These are phyloP conservation scores for Aspergillus brasiliensis DNA, from an alignment of 2,329 filamentous ascomycete species.

Conservation along the genomic window DNA sequence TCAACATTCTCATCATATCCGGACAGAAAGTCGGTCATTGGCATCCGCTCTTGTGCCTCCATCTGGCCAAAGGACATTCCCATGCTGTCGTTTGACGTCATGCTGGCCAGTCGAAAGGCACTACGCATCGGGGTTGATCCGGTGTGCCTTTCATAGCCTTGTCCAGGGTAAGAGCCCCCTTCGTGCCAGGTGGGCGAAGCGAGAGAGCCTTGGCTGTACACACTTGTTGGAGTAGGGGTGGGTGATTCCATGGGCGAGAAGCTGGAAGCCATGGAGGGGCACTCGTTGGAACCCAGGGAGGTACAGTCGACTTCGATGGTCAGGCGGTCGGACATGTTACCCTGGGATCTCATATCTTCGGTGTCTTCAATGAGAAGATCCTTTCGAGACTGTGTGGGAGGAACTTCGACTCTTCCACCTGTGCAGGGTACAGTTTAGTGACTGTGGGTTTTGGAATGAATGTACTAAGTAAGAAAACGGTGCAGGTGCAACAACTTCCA, in stretches of 20 bases:
- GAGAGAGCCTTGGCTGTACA: slow-evolving; percentile 42
- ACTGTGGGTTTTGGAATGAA: slow-evolving; percentile 9
- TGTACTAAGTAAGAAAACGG: background rate
- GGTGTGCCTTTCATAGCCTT: slow-evolving; percentile 32
- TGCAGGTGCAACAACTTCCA: background rate
- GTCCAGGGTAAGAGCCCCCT: slow-evolving; percentile 28
- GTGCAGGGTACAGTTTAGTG: slow-evolving; percentile 26
- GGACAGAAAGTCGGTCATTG: slow-evolving; percentile 39
- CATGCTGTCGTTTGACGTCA: slow-evolving; percentile 36
- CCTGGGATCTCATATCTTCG: slow-evolving; percentile 43
- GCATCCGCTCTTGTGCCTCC: slow-evolving; percentile 38
- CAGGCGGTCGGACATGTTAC: slow-evolving; percentile 40
- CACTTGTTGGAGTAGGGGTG: slow-evolving; percentile 41
- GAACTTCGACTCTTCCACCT: slow-evolving; percentile 35
- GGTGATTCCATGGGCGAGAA: slow-evolving; percentile 45
- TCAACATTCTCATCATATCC: slow-evolving; percentile 42
- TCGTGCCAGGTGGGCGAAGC: slow-evolving; percentile 43
- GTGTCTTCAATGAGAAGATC: slow-evolving; percentile 31
- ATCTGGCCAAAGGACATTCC: slow-evolving; percentile 35
- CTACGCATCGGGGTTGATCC: slow-evolving; percentile 37
- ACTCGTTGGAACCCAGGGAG: slow-evolving; percentile 42
- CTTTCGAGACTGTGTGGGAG: slow-evolving; percentile 27
- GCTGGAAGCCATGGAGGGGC: slow-evolving; percentile 43
- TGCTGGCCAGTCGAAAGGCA: slow-evolving; percentile 39
- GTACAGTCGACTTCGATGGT: slow-evolving; percentile 43